These are phyloP conservation scores for Lathyrus tuberosus DNA, from an alignment of 306 rosid genomes.

Conservation along the genomic window DNA sequence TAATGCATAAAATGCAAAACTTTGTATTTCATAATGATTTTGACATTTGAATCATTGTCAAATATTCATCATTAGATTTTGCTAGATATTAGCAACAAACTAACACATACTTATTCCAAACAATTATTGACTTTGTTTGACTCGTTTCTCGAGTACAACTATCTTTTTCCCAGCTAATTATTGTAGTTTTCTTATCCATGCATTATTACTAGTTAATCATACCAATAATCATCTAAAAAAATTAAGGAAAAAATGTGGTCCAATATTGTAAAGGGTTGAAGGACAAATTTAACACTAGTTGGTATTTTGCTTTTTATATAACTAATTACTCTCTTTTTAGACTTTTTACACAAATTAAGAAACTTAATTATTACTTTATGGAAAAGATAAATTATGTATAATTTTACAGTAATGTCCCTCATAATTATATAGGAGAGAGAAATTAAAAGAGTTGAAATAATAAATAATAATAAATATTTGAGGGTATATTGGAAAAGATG, in stretches of 20 bases:
- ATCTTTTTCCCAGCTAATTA: too few relatives aligned
- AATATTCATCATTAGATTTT: slow-evolving; percentile 27
- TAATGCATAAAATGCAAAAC: slow-evolving; percentile 26
- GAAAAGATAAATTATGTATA: too few relatives aligned
- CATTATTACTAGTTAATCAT: slow-evolving; percentile 20
- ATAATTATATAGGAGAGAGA: too few relatives aligned
- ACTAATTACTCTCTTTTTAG: too few relatives aligned
- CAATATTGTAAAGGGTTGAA: too few relatives aligned
- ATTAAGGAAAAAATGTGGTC: neutral
- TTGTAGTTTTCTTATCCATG: neutral
- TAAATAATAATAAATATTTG: too few relatives aligned
- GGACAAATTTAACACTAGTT: neutral
- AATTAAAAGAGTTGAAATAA: too few relatives aligned
- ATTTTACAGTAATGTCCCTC: too few relatives aligned
- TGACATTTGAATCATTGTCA: slow-evolving; percentile 39
- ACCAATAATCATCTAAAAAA: neutral
- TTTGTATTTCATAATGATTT: slow-evolving; percentile 32
- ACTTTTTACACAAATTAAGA: too few relatives aligned
- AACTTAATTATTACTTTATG: too few relatives aligned
- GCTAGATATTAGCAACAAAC: slow-evolving; percentile 24
- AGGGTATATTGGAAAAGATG: too few relatives aligned
- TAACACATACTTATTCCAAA: slow-evolving; percentile 17
- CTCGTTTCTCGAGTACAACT: neutral
- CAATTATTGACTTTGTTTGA: slow-evolving; percentile 19
- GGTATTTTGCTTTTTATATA: neutral